Base-by-base conservation (phyloP, 1,284 basidiomycete species). In the Ustilago nuda region DNA sequence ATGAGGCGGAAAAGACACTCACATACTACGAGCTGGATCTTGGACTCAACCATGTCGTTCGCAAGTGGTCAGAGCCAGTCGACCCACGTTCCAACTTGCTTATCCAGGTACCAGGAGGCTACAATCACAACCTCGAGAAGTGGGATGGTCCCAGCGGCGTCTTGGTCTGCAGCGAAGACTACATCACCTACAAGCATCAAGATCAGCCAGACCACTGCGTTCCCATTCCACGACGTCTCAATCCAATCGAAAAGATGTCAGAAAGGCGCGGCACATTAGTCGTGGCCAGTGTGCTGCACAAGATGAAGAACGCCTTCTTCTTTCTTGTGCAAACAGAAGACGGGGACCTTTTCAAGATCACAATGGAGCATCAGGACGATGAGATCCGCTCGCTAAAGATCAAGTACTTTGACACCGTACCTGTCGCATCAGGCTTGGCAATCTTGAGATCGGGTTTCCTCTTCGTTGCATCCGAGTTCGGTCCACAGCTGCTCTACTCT, bases 21-120 rank as follows among this genome's bases (percentile, higher is more conserved):
- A 82, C 80, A n/a, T 85, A 85, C 72, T 85, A 85, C 63, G 84
- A 85, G 77, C 78, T 85, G 36, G 84, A 85, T 46, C 63, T 85
- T 15, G 83, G 84, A n/a, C 76, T 85, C 56, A 85, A 85, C 50
- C 84, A 85, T 41, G 82, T 85, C 36, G 83, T 85, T 8, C 80
- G 84, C 53, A 83, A 75, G 48, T 85, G 84, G 84, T 74, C 82
- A 33, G 80, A 79, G 32, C 75, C 83, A 15, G 84, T 85, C 50
- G 82, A 83, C 30, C 52, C 66, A 30, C 71, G 77, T 13, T 76
- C 84, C 9, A 80, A 82, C 43, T 69, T 81, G 30, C 70, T 85
- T 27, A 66, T 85, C 32, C 80, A 81, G 55, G 82, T 85, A n/a
- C 84, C 84, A 1, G 84, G 84, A 33, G 83, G 82, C 6, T 84